Percentiles rank a stretch among this genome's conserved stretches.
Conservation (phyloP, 2,329 filamentous ascomycete species). For the Verticillium dahliae region DNA sequence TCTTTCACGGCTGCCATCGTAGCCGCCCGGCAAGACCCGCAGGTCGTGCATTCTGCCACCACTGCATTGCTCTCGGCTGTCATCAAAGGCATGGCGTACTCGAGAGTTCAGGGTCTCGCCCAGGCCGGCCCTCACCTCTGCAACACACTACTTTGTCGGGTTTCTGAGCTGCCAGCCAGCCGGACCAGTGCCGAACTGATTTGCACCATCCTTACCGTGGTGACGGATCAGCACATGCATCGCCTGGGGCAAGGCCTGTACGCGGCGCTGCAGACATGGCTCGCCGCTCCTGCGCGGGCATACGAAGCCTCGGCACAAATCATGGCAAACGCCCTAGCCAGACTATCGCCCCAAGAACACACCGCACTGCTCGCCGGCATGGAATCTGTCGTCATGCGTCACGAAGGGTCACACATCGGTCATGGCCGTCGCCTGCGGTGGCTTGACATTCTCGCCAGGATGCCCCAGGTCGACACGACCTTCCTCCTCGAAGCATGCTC, state of each 20-base stretch:
- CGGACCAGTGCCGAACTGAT: conserved; percentile 1
- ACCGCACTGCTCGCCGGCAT: conserved; percentile 1
- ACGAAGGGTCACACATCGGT: not conserved
- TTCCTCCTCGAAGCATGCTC: conserved; percentile 11
- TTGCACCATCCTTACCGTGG: conserved; percentile 3
- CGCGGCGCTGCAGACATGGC: conserved; percentile 6
- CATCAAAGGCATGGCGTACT: conserved; percentile 7
- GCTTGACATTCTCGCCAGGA: conserved; percentile 12
- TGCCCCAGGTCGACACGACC: conserved; percentile 7
- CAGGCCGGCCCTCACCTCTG: not conserved
- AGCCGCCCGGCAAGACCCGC: not conserved
- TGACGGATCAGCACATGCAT: not conserved
- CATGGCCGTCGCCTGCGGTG: conserved; percentile 7
- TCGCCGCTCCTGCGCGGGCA: not conserved
- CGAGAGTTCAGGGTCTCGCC: conserved; percentile 3
- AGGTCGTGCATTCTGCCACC: not conserved
- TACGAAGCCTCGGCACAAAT: not conserved
- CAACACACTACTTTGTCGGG: conserved; percentile 3
- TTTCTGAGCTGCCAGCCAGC: conserved; percentile 2
- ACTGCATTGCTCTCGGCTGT: conserved; percentile 8
- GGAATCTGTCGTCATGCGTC: not conserved
- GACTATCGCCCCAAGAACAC: not conserved
- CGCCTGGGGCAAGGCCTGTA: conserved; percentile 4
- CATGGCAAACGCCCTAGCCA: not conserved
- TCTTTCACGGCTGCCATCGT: conserved; percentile 1